Conservation (phyloP, 768 basidiomycete species). For the Boletus fagicola region DNA sequence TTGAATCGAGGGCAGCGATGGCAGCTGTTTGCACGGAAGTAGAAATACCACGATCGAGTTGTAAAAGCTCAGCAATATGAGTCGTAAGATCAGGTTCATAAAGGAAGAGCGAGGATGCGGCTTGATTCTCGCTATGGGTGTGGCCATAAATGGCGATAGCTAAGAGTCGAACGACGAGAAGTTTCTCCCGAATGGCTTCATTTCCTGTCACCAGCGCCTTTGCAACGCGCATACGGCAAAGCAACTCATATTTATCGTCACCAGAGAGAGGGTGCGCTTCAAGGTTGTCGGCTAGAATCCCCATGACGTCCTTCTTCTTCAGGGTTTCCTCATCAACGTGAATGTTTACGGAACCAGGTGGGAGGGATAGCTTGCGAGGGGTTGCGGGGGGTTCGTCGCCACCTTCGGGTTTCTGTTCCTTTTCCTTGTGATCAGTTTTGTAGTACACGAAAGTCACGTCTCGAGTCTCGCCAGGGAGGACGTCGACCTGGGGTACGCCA, state of each 20-base stretch:
- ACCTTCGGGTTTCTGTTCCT: slow-evolving; percentile 48
- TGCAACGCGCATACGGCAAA: slow-evolving; percentile 84
- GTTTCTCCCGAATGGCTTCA: slow-evolving; percentile 68
- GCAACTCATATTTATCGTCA: slow-evolving; percentile 82
- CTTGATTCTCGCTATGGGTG: slow-evolving; percentile 76
- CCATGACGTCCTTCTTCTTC: slow-evolving; percentile 63
- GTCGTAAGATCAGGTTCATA: slow-evolving; percentile 92
- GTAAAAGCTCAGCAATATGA: slow-evolving; percentile 86
- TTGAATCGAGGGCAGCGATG: slow-evolving; percentile 85
- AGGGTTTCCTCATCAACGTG: slow-evolving; percentile 63
- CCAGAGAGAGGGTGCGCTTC: slow-evolving; percentile 69
- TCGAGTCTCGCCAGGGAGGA: slow-evolving; percentile 68
- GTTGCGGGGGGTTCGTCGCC: slow-evolving; percentile 42
- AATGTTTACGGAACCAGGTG: slow-evolving; percentile 54
- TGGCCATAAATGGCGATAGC: slow-evolving; percentile 91
- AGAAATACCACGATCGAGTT: slow-evolving; percentile 71
- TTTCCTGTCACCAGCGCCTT: slow-evolving; percentile 59
- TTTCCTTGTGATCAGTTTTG: slow-evolving; percentile 52
- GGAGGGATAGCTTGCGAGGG: slow-evolving; percentile 45
- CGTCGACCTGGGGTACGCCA: slow-evolving; percentile 51
- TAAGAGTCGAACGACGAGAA: slow-evolving; percentile 77
- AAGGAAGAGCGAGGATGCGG: slow-evolving; percentile 80
- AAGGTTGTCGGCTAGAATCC: slow-evolving; percentile 71
- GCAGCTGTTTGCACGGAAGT: slow-evolving; percentile 78
- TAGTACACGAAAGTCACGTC: slow-evolving; percentile 85